Percentiles rank a stretch among this genome's conserved stretches.
Evolutionary conservation across 345 rosid species (phyloP).

Genomic region (Conringia planisiliqua): DNA sequence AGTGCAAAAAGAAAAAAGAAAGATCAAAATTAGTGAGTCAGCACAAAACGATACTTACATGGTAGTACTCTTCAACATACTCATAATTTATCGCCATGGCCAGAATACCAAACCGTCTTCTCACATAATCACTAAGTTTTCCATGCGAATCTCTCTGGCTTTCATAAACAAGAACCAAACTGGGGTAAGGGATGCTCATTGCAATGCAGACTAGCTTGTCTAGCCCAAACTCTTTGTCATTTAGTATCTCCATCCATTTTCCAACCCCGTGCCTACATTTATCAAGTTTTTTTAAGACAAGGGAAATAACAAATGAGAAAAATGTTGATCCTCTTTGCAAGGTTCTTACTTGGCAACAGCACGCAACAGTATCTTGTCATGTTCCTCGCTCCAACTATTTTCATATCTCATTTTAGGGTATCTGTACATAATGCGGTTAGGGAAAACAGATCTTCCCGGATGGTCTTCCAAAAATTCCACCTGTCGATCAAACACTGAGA

Average conservation of each 20-base stretch:
- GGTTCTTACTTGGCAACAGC: slow-evolving; percentile 69
- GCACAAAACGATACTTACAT: slow-evolving; percentile 44
- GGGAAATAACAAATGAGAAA: not conserved
- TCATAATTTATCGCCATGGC: slow-evolving; percentile 57
- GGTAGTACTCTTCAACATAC: slow-evolving; percentile 40
- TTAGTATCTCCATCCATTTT: slow-evolving; percentile 72
- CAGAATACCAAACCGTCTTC: slow-evolving; percentile 61
- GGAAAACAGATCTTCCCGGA: slow-evolving; percentile 42
- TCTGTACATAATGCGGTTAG: slow-evolving; percentile 40
- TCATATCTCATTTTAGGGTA: slow-evolving; percentile 50
- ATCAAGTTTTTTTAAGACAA: slow-evolving; percentile 12
- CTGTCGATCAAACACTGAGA: slow-evolving; percentile 16
- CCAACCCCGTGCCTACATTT: slow-evolving; percentile 74
- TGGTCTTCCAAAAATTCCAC: slow-evolving; percentile 34
- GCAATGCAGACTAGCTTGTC: slow-evolving; percentile 63
- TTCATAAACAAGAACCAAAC: slow-evolving; percentile 30
- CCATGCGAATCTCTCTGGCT: slow-evolving; percentile 49
- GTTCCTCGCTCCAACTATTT: slow-evolving; percentile 61
- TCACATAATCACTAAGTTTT: slow-evolving; percentile 58
- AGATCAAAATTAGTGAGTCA: not conserved
- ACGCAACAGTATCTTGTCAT: slow-evolving; percentile 55
- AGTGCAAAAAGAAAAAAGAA: not conserved
- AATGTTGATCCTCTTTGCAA: not conserved
- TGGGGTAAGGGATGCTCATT: slow-evolving; percentile 50
- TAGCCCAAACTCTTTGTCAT: slow-evolving; percentile 64